Conservation (phyloP, 257 asterid genomes). For the Salvia rosmarinus region DNA sequence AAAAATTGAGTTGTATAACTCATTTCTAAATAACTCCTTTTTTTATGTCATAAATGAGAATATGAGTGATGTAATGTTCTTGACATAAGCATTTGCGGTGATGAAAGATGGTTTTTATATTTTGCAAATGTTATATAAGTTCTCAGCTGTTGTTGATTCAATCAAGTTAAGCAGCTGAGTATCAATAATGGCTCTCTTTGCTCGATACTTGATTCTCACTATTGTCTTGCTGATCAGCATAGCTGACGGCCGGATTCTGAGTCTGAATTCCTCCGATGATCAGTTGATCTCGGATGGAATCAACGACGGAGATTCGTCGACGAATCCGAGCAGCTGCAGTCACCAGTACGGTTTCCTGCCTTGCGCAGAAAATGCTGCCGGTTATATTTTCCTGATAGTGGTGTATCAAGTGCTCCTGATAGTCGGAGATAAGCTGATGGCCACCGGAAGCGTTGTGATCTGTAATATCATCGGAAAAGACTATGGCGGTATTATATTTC, state of each 20-base stretch:
- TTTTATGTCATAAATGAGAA: background rate
- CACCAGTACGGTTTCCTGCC: slow-evolving; percentile 69
- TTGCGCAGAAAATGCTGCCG: slow-evolving; percentile 54
- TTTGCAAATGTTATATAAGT: background rate
- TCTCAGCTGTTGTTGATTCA: background rate
- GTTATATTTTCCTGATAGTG: slow-evolving; percentile 48
- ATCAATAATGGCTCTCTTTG: slow-evolving; percentile 29
- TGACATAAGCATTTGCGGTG: background rate
- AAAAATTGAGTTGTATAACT: too few species aligned
- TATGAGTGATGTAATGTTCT: background rate
- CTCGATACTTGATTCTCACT: slow-evolving; percentile 7
- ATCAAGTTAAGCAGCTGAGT: background rate
- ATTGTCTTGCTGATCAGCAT: slow-evolving; percentile 23
- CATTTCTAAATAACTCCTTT: too few species aligned
- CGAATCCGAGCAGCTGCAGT: slow-evolving; percentile 37
- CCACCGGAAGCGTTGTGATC: slow-evolving; percentile 49
- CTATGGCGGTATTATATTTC: slow-evolving; percentile 57
- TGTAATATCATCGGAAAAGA: slow-evolving; percentile 47
- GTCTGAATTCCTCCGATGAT: slow-evolving; percentile 37
- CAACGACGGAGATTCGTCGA: background rate
- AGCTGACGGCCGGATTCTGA: slow-evolving; percentile 42
- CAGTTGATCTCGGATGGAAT: slow-evolving; percentile 48
- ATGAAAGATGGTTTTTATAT: background rate
- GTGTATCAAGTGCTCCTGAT: slow-evolving; percentile 54
- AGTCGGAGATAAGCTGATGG: slow-evolving; percentile 48